Evolutionary conservation across 164 flowering plant species (phyloP).

Genomic region (Magnolia sinica): DNA sequence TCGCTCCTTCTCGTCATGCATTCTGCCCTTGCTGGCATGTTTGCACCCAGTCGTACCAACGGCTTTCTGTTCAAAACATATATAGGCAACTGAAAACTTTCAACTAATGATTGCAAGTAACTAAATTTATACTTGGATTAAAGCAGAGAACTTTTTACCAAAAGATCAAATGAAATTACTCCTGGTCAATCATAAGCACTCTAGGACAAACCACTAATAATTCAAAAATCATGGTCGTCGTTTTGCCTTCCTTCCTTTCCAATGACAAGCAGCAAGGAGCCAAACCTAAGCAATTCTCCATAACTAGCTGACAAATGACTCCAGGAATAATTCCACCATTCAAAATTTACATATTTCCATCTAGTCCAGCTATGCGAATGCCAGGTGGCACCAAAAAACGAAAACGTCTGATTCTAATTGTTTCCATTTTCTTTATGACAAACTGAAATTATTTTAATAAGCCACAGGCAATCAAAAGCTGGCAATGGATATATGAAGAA

Average conservation of each 20-base stretch:
- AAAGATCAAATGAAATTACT: neutral
- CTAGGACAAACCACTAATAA: neutral
- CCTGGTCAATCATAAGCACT: neutral
- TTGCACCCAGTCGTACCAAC: constrained; percentile 29
- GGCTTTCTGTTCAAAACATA: constrained; percentile 25
- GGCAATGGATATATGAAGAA: neutral
- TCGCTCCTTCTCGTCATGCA: constrained; percentile 21
- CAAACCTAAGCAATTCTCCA: too few species aligned
- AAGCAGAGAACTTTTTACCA: neutral
- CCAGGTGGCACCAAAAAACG: neutral
- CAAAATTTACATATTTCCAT: neutral
- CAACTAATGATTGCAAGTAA: neutral
- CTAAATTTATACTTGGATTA: neutral
- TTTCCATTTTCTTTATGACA: neutral
- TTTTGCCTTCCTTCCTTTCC: neutral
- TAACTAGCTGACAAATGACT: too few species aligned
- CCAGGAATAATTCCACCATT: too few species aligned
- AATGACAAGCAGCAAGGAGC: neutral
- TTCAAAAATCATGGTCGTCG: too few species aligned
- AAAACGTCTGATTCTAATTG: too few species aligned
- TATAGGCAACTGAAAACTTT: neutral
- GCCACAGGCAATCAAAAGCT: neutral
- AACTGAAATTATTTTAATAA: neutral
- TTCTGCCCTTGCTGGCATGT: constrained; percentile 45
- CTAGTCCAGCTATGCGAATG: neutral